phyloP scores from a whole-genome alignment of 73 alveolate species.

The Tetrahymena thermophila region DNA sequence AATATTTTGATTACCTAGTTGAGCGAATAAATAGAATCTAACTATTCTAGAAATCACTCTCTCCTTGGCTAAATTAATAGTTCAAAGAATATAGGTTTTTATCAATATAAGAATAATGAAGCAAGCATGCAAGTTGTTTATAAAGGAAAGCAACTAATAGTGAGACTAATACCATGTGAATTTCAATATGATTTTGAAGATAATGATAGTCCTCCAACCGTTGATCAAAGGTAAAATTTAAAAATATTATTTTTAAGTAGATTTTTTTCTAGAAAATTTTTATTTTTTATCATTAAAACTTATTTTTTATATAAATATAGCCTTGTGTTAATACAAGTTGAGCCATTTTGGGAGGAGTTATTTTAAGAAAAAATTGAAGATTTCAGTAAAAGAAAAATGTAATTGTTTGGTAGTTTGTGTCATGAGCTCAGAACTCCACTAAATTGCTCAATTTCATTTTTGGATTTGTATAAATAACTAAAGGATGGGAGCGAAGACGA shows the following conservation, averaged over 20 bases:
- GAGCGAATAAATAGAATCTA: not conserved
- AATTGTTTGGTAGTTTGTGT: not conserved
- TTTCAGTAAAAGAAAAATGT: not conserved
- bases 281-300: not conserved
- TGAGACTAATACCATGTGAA: not conserved
- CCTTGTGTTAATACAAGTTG: not conserved
- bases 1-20: not conserved
- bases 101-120: not conserved
- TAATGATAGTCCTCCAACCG: not conserved
- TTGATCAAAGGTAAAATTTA: not conserved
- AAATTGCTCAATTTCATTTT: not conserved
- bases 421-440: not conserved
- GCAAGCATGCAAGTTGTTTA: not conserved
- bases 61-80: not conserved
- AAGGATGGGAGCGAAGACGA: not conserved
- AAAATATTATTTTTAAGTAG: not conserved
- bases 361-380: not conserved
- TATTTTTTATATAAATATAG: not conserved
- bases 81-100: not conserved
- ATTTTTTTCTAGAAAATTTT: not conserved
- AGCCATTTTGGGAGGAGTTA: not conserved
- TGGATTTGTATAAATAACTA: not conserved
- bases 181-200: not conserved
- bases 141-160: not conserved
- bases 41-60: not conserved